Evolutionary conservation across 371 early-diverging fungal species (phyloP).

Genomic region (Umbelopsis sp.): DNA sequence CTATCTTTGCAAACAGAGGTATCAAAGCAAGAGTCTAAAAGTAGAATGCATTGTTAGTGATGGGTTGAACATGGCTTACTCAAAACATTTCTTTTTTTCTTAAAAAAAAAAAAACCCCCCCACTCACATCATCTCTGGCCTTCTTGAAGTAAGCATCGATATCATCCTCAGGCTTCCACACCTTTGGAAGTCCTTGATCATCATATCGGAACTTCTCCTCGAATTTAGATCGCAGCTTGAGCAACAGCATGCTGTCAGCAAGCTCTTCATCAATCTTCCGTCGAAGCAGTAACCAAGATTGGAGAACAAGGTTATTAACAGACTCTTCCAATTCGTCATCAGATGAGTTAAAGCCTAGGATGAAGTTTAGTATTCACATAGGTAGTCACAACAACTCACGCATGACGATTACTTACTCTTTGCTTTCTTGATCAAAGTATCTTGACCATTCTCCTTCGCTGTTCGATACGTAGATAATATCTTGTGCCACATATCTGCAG

Average conservation of each 20-base stretch:
- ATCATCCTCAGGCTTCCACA: conserved; percentile 95
- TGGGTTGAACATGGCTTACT: not conserved
- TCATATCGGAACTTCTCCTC: conserved; percentile 95
- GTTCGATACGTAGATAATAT: conserved; percentile 62
- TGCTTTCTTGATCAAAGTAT: conserved; percentile 39
- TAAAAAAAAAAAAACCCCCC: too few relatives aligned
- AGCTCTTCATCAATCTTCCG: conserved; percentile 81
- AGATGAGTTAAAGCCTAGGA: conserved; percentile 63
- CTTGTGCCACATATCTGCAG: conserved; percentile 73
- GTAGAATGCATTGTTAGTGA: not conserved
- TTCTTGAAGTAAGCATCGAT: conserved; percentile 84
- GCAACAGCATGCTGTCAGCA: conserved; percentile 76
- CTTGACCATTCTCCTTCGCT: conserved; percentile 53
- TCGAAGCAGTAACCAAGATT: conserved; percentile 76
- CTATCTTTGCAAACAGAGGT: conserved; percentile 66
- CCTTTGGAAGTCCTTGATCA: conserved; percentile 87
- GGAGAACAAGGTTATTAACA: conserved; percentile 54
- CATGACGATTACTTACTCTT: conserved; percentile 31
- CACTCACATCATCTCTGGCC: conserved; percentile 67
- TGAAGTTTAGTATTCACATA: not conserved
- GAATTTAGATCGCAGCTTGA: conserved; percentile 78
- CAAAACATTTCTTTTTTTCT: too few relatives aligned
- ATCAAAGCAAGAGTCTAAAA: conserved; percentile 64
- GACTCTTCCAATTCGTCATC: conserved; percentile 55
- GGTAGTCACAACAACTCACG: not conserved